Evolutionary conservation across 2,329 filamentous ascomycete genomes (phyloP), one percentile per base, ranked within the genome.

Genomic region (Triangularia verruculosa): DNA sequence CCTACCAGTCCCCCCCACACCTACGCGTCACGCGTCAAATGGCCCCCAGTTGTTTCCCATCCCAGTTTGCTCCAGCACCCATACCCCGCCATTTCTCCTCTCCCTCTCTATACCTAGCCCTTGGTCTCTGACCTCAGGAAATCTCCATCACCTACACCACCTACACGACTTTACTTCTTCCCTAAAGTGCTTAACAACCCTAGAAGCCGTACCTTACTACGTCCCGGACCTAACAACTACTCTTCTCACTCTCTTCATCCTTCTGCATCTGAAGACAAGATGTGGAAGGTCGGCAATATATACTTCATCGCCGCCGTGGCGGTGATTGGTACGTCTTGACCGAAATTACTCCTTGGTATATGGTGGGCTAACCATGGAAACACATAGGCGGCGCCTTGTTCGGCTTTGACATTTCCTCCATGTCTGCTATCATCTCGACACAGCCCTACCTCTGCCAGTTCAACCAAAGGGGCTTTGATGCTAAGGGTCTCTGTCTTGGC

Each of bases 371-470:
- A 28, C 25, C 8, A 27, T 25, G 22, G 51, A 63, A 13, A 64
- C 24, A 43, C 53, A 54, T 24, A 78, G 76, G 77, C 67, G 76
- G 76, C 65, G 75, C 72, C 47, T 74, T 80, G 1, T 79, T 79
- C 64, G 78, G 78, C 61, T 80, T 80, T 65, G 78, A 79, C 70
- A 79, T 80, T 62, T 77, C 76, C n/a, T 80, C 78, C 30, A 77
- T 80, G 77, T 78, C 76, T 52, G 78, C 78, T 63, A 77, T 79
- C 53, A 78, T 80, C 69, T 74, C 74, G 15, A 78, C 77, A 4
- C 72, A 75, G 39, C 74, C 76, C 1, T 80, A 80, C 67, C 72
- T 74, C 27, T 79, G 78, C 69, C 75, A 78, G 64, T 80, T 79
- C 70, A 79, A 80, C 68, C 72, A 77, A 43, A 70, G 72, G 28